Base-by-base conservation (phyloP, 176 grass and related monocot genomes). In the Cenchrus fungigraminus region DNA sequence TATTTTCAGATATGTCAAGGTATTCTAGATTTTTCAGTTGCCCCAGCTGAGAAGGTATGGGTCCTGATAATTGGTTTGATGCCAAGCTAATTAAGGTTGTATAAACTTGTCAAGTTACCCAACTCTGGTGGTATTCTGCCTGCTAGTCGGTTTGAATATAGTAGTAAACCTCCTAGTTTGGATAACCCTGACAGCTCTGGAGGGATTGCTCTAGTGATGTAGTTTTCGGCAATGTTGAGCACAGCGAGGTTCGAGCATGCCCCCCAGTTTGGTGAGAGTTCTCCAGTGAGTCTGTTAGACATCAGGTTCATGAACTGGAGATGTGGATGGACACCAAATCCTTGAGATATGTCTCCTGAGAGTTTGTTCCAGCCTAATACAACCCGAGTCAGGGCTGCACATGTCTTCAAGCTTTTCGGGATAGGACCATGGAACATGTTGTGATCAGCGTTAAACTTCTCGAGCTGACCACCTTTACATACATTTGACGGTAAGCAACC, bases 1-100 rank as follows among this genome's bases (percentile, higher is more conserved):
- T 80, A 32, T 87, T 87, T 5, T 0, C 13, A 13, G 85, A 87
- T 10, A 81, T 10, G 44, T 81, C 85, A 64, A 87, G 57, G n/a
- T 45, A 66, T 13, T 67, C 19, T 17, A 87, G 44, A 15, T 87
- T 65, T 15, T 5, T 50, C 25, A 86, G 13, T 6, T 25, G 11
- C 9, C 53, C 52, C 2, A 86, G 25, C 19, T 79, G 8, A 2
- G 53, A n/a, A 3, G 43, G 58, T 55, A 77, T 74, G 46, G 17
- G 15, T 57, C 79, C 79, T 15, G 65, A 68, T 9, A 68, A 68
- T 42, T 68, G 64, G 11, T 67, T 67, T 9, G 45, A 46, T 46
- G 45, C 45, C 45, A 46, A 46, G 45, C 45, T n/a, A n/a, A n/a
- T n/a, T 46, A 46, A 46, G 45, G 45, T 46, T 46, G 45, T 46